Evolutionary conservation across 352 stramenopile genomes (phyloP).

Genomic region (Stephanocyclus meneghinianus): DNA sequence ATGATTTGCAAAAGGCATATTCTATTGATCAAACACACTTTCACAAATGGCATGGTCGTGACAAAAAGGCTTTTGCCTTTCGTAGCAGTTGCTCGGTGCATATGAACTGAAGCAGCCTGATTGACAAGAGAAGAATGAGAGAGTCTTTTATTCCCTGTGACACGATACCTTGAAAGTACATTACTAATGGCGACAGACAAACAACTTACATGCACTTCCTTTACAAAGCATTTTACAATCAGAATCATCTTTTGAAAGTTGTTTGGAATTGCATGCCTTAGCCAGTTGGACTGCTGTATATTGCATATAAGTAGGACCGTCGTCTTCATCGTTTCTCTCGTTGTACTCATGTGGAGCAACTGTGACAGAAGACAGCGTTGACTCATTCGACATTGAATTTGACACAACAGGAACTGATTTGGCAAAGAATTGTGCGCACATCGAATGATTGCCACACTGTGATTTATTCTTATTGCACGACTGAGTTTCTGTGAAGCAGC

Average conservation of each 20-base stretch:
- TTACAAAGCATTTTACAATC: constrained; percentile 11
- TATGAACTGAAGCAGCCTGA: constrained; percentile 16
- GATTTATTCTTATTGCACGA: constrained; percentile 3
- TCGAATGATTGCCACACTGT: constrained; percentile 9
- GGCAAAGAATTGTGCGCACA: constrained; percentile 1
- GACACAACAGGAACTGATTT: background rate
- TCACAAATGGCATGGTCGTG: constrained; percentile 14
- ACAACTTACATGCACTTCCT: constrained; percentile 24
- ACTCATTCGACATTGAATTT: background rate
- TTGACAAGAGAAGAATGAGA: background rate
- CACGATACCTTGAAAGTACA: background rate
- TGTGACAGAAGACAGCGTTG: background rate
- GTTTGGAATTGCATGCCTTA: constrained; percentile 20
- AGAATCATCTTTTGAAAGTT: constrained; percentile 8
- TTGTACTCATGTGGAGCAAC: background rate
- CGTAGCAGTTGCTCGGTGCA: background rate
- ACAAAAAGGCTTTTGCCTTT: constrained; percentile 11
- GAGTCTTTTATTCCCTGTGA: no score
- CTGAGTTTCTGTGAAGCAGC: constrained; percentile 5
- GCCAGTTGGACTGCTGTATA: constrained; percentile 9
- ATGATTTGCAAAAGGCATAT: background rate
- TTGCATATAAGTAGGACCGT: background rate
- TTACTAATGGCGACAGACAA: background rate
- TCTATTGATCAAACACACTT: constrained; percentile 12
- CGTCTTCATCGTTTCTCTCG: background rate